Evolutionary conservation across 2,329 filamentous ascomycete genomes (phyloP), one percentile per base, ranked within the genome.

Genomic region (Drechslerella stenobrocha): DNA sequence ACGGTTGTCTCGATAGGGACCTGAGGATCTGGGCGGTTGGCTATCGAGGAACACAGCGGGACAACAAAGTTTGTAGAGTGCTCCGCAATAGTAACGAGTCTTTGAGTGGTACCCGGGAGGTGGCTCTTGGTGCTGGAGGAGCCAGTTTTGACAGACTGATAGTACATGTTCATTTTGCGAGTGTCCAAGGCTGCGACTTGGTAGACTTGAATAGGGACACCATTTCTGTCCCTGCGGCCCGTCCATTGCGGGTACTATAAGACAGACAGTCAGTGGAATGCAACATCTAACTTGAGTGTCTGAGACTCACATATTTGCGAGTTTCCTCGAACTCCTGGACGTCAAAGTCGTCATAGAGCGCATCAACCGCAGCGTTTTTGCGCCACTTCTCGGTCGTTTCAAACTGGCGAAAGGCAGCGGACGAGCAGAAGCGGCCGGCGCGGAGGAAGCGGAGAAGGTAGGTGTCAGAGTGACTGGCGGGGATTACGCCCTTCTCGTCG

Each of bases 51-150:
- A 78, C 88, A 91, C 37, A 96, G 79, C 2, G 92, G 91, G 79
- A 95, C 85, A 71, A 87, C 86, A 77, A 96, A 96, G 72, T 88
- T 83, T 32, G 88, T 90, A 57, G 96, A 81, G 77, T 95, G 93
- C 79, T 97, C 92, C 78, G 96, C 96, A n/a, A 96, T 81, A 1
- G 91, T 90, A 75, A 96, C 95, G 3, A 97, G 81, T 24, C 90
- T 87, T 52, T 96, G 80, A 74, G 96, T 83, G 74, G 89, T 89
- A 18, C 87, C 80, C 0, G 88, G 83, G 0, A 84, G 50, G 28
- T 5, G 55, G 44, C 55, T 60, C 24, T 59, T 60, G 6, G 63
- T 55, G 30, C 84, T 82, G 71, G 87, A 85, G 72, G 85, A 81
- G 72, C 82, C 82, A 57, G 82, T 80, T n/a, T 79, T 77, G 51